Base-by-base conservation (phyloP, 306 rosid species). In the Ziziphus jujuba region DNA sequence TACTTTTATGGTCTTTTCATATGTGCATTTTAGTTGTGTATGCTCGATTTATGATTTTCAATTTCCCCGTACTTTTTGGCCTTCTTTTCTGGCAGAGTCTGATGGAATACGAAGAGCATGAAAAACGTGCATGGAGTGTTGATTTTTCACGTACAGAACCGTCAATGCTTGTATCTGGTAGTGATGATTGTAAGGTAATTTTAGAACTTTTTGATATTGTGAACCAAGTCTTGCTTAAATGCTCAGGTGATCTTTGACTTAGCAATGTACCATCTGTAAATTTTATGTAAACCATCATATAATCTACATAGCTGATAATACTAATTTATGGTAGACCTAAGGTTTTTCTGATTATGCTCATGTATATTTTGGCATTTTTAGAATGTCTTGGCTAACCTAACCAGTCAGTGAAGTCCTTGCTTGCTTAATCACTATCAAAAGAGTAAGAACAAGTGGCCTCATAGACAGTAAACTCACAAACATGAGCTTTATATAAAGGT, bases 71-170 rank as follows among this genome's bases (percentile, higher is more conserved):
- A 22, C 10, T 31, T 50, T 45, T 9, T 44, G 33, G 36, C 61
- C 45, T n/a, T 38, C 24, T 5, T 20, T 31, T 72, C 65, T 56
- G 48, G 59, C 87, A 93, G 97, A 88, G 99, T 80, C 56, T 93
- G 73, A 90, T 93, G 99, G 99, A 93, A 66, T 93, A 90, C 68
- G 97, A 93, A 85, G 99, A 93, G 78, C 97, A 93, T 86, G 99
- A 93, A 79, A 93, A 90, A 58, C 95, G 99, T 64, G 95, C 97
- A 7, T 93, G 99, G 99, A 93, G 99, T 79, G 99, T 93, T 80
- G 99, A 93, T 79, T 93, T 88, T 84, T 90, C 99, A 15, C 82
- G 86, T 72, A 90, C 95, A 36, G 97, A 90, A n/a, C 99, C 99
- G 43, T 80, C 95, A 8, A 90, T 80, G 99, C 96, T 93, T 57